Evolutionary conservation across 768 basidiomycete genomes (phyloP), one percentile per base, ranked within the genome.

Genomic region (Agrocybe praecox): DNA sequence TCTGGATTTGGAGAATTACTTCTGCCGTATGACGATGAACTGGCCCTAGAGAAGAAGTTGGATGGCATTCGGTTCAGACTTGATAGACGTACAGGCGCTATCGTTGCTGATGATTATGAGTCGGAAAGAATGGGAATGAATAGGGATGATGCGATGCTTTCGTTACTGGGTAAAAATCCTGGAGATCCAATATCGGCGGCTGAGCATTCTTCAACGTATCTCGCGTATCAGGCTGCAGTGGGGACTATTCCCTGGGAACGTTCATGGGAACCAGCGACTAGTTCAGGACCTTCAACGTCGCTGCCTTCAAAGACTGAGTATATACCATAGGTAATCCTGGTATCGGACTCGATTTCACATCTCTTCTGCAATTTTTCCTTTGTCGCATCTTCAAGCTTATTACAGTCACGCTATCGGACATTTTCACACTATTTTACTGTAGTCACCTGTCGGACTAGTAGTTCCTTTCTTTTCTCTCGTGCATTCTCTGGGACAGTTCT

Each of bases 1-100:
- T 87, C 85, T 42, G 86, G 86, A 14, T 86, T 85, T 53, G 86
- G 85, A 19, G 78, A 85, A 40, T 74, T 85, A 12, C 69, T 89
- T n/a, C 62, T 79, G 11, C 86, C 87, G 0, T 85, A 83, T 57
- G 86, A 89, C 67, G 69, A 81, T 54, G 72, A 76, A 40, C 44
- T 54, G 23, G 71, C 72, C 4, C 70, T 89, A 29, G 72, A 75
- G 45, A 65, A 72, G 57, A 86, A 83, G 58, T 69, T 89, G 29
- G 68, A 70, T 14, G 81, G 80, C 0, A 61, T 88, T 49, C 69
- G 69, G 15, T 89, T 88, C 72, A 65, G 77, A 40, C 60, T 88
- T 45, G 87, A 89, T 65, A 69, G 65, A 53, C 72, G 80, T 32
- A 87, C 86, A 0, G 87, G 87, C 32, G 86, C 84, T 4, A 82